Conservation (phyloP, 495 filamentous ascomycete species). For the Baudoinia panamericana region DNA sequence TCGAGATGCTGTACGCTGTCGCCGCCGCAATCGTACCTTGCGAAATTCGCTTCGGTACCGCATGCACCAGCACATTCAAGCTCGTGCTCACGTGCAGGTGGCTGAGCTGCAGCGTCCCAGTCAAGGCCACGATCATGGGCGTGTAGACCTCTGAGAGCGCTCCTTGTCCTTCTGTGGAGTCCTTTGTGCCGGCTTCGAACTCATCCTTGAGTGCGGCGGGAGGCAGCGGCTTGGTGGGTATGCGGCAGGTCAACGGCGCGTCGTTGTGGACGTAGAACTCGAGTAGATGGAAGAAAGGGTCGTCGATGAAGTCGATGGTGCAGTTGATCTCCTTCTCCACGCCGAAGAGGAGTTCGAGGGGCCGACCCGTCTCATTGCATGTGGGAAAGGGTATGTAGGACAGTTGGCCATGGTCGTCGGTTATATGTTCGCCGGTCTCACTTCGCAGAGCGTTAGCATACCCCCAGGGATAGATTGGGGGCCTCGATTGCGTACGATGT, state of each 20-base stretch:
- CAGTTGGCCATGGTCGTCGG: slow-evolving; percentile 63
- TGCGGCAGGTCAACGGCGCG: slow-evolving; percentile 80
- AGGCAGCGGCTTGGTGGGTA: slow-evolving; percentile 60
- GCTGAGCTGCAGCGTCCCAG: slow-evolving; percentile 74
- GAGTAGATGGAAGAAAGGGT: slow-evolving; percentile 89
- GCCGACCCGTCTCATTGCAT: slow-evolving; percentile 77
- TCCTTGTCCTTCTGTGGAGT: slow-evolving; percentile 20
- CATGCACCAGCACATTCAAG: slow-evolving; percentile 78
- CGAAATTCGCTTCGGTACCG: slow-evolving; percentile 35
- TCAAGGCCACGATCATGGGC: slow-evolving; percentile 67
- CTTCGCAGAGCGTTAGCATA: slow-evolving; percentile 4
- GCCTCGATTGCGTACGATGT: slow-evolving; percentile 41
- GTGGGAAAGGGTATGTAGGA: slow-evolving; percentile 86
- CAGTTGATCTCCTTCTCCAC: slow-evolving; percentile 74
- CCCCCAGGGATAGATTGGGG: background rate
- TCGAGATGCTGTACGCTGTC: slow-evolving; percentile 69
- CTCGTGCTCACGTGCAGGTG: slow-evolving; percentile 85
- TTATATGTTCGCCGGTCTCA: slow-evolving; percentile 45
- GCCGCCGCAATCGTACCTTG: slow-evolving; percentile 68
- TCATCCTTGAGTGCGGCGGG: slow-evolving; percentile 14
- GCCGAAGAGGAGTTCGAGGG: slow-evolving; percentile 77
- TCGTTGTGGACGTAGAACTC: slow-evolving; percentile 99
- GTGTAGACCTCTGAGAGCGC: slow-evolving; percentile 37
- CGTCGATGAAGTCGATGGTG: slow-evolving; percentile 71
- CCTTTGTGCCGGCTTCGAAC: slow-evolving; percentile 13